These are phyloP conservation scores for Chlorella variabilis DNA, from an alignment of 163 green algal species.

Conservation along the genomic window DNA sequence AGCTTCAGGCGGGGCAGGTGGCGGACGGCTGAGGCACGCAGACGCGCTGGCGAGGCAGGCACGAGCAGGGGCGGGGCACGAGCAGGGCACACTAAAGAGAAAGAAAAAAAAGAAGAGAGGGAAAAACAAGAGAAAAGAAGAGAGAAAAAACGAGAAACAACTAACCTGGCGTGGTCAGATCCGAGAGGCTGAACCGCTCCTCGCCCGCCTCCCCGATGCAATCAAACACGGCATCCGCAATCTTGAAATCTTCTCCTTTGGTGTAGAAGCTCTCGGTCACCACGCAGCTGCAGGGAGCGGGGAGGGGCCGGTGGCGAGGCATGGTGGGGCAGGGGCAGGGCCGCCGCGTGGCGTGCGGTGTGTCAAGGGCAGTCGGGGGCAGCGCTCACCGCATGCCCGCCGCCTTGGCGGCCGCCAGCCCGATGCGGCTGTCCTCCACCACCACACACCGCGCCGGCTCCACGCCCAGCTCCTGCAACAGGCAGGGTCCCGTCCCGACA, in stretches of 20 bases:
- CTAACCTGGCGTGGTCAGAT: conserved; percentile 71
- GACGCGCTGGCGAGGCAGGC: too few species aligned
- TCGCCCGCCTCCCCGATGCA: conserved; percentile 82
- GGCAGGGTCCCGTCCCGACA: too few species aligned
- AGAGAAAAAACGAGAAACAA: too few species aligned
- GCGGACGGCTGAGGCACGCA: too few species aligned
- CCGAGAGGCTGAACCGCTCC: conserved; percentile 73
- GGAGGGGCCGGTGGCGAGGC: not conserved
- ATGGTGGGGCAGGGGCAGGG: not conserved
- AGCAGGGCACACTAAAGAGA: too few species aligned
- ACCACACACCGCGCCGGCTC: conserved; percentile 87
- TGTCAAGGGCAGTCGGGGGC: too few species aligned
- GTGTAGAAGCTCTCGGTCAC: conserved; percentile 97
- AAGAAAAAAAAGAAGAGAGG: too few species aligned
- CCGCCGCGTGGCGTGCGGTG: too few species aligned
- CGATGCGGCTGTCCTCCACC: conserved; percentile 96
- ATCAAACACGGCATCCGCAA: conserved; percentile 86
- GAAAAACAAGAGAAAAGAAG: too few species aligned
- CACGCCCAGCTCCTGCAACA: conserved; percentile 70
- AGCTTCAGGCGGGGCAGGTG: not conserved
- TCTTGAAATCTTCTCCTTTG: conserved; percentile 87
- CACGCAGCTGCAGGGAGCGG: conserved; percentile 69
- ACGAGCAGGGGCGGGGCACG: too few species aligned
- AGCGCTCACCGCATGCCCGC: conserved; percentile 93
- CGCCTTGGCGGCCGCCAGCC: conserved; percentile 88